These are phyloP conservation scores for Globisporangium okanoganense DNA, from an alignment of 352 stramenopile species.

Conservation along the genomic window DNA sequence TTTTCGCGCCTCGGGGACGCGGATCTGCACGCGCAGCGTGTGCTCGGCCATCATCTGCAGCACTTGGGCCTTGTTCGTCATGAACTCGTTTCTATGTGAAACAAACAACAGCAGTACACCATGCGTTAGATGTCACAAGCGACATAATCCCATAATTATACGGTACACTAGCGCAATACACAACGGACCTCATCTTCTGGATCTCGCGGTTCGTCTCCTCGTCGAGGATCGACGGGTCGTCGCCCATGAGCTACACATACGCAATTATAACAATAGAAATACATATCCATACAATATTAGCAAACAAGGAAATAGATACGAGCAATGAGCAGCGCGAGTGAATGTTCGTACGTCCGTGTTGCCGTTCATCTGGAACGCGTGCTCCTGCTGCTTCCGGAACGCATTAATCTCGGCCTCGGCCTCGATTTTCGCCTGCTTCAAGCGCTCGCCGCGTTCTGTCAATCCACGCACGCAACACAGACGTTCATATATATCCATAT, in stretches of 20 bases:
- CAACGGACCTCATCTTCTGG: constrained; percentile 70
- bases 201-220: constrained; percentile 77
- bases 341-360: constrained; percentile 61
- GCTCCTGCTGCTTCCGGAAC: constrained; percentile 84
- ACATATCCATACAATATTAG: no score
- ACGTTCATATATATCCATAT: neutral
- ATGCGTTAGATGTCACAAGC: no score
- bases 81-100: constrained; percentile 47
- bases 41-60: constrained; percentile 77
- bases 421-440: constrained; percentile 88
- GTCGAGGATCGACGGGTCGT: constrained; percentile 73
- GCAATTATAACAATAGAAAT: neutral
- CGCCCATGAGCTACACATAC: constrained; percentile 57
- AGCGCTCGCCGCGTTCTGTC: constrained; percentile 74
- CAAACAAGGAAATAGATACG: neutral
- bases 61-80: constrained; percentile 63
- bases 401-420: constrained; percentile 81
- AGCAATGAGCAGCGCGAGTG: neutral
- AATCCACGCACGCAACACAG: neutral
- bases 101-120: neutral
- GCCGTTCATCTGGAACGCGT: constrained; percentile 83
- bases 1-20: constrained; percentile 68
- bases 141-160: no score
- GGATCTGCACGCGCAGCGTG: constrained; percentile 57
- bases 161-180: no score